Evolutionary conservation across 441 rosid species (phyloP), one percentile per base, ranked within the genome.

Genomic region (Corymbia calophylla): DNA sequence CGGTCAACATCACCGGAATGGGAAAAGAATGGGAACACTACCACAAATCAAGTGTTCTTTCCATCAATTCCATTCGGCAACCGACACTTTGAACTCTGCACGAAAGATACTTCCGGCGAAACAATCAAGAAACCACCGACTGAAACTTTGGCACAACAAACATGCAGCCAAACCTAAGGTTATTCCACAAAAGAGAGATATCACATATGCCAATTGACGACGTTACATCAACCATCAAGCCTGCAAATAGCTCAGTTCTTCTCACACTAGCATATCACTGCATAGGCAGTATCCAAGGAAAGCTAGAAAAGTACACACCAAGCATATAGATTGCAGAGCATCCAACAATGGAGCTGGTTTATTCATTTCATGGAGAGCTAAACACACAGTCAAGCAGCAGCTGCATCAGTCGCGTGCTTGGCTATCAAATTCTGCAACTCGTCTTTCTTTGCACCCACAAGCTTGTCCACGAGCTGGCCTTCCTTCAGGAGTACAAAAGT

Each of bases 401-500:
- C 93, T 27, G 92, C 9, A 51, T 47, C 87, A 1, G 89, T 54
- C 0, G 92, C 60, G 89, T 94, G 97, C 92, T 87, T 82, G 2
- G 11, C 77, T 14, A 95, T 77, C 53, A 87, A 88, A 35, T 2
- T 11, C 56, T 70, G 54, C 93, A 96, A 91, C 2, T 93, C 93
- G 0, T 93, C 95, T 92, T 94, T 95, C 25, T 58, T 77, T 25
- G 97, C 98, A 19, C 98, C 99, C 87, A 96, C 96, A 9, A 95
- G 62, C 89, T 86, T 94, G 88, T 95, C 96, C 56, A 94, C n/a
- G 18, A 88, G 3, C 86, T 73, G 90, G 70, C 94, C 98, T 21
- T 95, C 96, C n/a, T 93, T 97, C 92, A 94, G 62, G 90, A 91
- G 94, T 73, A 96, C 27, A 53, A 96, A 95, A 7, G 99, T 97